Base-by-base conservation (phyloP, 1,139 yeast species). In the Saccharomycopsis hybrid region DNA sequence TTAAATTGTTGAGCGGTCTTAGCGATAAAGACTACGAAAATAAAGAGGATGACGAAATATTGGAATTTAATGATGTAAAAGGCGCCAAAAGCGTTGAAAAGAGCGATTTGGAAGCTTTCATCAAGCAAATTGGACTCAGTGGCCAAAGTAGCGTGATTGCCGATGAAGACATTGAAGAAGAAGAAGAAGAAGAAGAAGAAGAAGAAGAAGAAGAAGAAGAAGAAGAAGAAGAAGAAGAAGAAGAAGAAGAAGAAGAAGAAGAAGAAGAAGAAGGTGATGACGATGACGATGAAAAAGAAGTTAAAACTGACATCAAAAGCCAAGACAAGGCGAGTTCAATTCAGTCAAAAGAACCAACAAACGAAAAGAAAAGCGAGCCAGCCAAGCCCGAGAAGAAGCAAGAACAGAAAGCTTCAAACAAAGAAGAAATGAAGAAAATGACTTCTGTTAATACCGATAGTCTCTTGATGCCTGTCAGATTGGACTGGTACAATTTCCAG, bases 401-500 rank as follows among this genome's bases (percentile, higher is more conserved):
- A 36, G 27, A 28, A 28, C 51, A 49, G 30, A 29, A 38, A 43
- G 27, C 18, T 3, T 44, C 47, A 29, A 43, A 50, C 49, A 51
- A 51, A 59, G 74, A 74, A 61, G 73, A 72, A 63, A 61, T 82
- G 33, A 71, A 76, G 13, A 72, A 78, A 56, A 66, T 80, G 39
- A 71, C 78, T 45, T 69, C 82, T 2, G 82, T 83, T 25, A 71
- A 71, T 46, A 70, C 82, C 24, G 77, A 78, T 41, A 80, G 77
- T 56, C 71, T 86, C 45, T 54, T 72, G 1, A 68, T 88, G 36
- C 82, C 85, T 25, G 78, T 83, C 40, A 77, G 84, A 59, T 70
- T 78, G 24, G 89, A 85, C 56, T 88, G 96, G 97, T 86, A 80
- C 64, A 77, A 82, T 55, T 65, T 70, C 11, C 72, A 77, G 24